These are phyloP conservation scores for Gonapodya prolifera DNA, from an alignment of 192 early-diverging fungal species.

Conservation along the genomic window DNA sequence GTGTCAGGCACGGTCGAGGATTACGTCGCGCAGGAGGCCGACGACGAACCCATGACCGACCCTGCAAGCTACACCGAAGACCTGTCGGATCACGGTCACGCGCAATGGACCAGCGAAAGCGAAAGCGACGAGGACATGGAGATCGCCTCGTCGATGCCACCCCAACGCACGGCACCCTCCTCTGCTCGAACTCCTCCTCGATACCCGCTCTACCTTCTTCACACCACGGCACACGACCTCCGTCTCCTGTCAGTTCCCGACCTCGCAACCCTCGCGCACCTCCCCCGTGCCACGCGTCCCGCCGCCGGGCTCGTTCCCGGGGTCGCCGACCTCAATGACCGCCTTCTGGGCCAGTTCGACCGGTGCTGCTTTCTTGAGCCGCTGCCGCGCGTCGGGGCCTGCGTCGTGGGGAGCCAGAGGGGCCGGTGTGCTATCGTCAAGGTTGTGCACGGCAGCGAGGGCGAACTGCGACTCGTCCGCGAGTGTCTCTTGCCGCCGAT, in stretches of 20 bases:
- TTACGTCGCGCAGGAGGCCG: background rate
- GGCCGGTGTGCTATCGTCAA: background rate
- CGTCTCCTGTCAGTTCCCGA: background rate
- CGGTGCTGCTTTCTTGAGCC: background rate
- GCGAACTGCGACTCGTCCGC: background rate
- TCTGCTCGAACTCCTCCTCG: no score
- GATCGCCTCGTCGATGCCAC: background rate
- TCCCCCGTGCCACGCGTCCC: background rate
- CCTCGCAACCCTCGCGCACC: background rate
- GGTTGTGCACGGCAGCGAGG: background rate
- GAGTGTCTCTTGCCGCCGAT: background rate
- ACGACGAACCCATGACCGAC: background rate
- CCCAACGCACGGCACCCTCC: background rate
- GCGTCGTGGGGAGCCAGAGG: background rate
- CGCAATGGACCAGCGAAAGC: background rate
- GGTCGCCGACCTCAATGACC: background rate
- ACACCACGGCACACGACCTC: background rate
- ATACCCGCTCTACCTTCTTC: background rate
- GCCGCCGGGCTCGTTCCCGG: background rate
- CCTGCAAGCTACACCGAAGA: background rate
- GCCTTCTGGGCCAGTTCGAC: background rate
- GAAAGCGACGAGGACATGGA: background rate
- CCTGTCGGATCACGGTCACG: background rate
- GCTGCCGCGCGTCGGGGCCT: background rate
- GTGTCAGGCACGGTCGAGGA: background rate